These are phyloP conservation scores for Vitis rupestris DNA, from an alignment of 164 flowering plant genomes.

Conservation along the genomic window DNA sequence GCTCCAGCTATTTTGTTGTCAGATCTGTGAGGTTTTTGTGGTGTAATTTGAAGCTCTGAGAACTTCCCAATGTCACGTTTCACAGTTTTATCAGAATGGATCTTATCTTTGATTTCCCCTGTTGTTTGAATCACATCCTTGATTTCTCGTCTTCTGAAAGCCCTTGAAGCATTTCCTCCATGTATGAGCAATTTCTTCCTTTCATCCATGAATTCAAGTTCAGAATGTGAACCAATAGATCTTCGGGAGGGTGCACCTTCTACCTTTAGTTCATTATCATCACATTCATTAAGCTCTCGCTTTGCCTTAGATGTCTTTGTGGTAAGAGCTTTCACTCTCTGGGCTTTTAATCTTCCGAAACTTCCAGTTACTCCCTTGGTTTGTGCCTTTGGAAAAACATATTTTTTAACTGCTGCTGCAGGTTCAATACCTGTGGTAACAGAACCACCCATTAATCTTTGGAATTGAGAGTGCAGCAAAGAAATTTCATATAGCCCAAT, in stretches of 20 bases:
- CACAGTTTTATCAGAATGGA: conserved; percentile 2
- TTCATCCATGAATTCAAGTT: conserved; percentile 13
- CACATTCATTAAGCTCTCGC: conserved; percentile 19
- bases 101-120: conserved; percentile 6
- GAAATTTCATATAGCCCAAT: not conserved
- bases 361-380: conserved; percentile 21
- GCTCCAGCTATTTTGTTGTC: conserved; percentile 7
- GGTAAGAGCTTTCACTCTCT: conserved; percentile 49
- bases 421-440: conserved; percentile 13
- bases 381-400: conserved; percentile 4
- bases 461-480: not conserved
- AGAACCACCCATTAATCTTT: conserved; percentile 1
- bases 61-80: not conserved
- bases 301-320: conserved; percentile 34
- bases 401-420: not conserved
- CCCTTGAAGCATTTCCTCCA: conserved; percentile 18
- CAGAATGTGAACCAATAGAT: conserved; percentile 18
- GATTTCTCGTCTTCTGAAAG: conserved; percentile 6
- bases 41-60: conserved; percentile 5
- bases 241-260: conserved; percentile 10
- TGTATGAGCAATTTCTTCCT: conserved; percentile 13
- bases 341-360: conserved; percentile 70
- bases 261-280: conserved; percentile 16
- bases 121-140: conserved; percentile 4
- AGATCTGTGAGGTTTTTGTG: conserved; percentile 12